Conservation (phyloP, 2,329 filamentous ascomycete genomes). For the Sarocladium strictum region DNA sequence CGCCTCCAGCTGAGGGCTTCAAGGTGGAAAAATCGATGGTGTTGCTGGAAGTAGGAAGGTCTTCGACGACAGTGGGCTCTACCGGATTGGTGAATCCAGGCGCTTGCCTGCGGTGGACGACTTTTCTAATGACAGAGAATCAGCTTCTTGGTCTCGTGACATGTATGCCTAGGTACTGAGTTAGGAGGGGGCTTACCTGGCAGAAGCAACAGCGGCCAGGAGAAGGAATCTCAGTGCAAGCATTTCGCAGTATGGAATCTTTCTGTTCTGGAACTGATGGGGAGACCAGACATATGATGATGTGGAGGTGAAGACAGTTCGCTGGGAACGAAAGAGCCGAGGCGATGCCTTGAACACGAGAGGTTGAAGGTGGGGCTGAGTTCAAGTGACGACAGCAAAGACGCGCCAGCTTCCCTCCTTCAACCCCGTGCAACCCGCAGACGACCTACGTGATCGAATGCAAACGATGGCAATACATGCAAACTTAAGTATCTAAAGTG, state of each 20-base stretch:
- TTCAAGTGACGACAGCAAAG: neutral
- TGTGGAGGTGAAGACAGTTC: neutral
- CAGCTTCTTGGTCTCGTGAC: neutral
- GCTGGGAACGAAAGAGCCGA: too few species aligned
- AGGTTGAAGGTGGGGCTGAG: neutral
- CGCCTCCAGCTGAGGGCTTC: neutral
- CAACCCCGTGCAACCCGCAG: neutral
- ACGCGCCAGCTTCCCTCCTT: neutral
- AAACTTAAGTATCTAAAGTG: too few species aligned
- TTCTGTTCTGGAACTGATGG: too few species aligned
- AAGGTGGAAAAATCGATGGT: conserved; percentile 6
- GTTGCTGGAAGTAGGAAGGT: neutral
- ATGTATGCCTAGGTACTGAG: neutral
- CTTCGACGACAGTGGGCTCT: conserved; percentile 2
- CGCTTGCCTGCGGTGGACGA: neutral
- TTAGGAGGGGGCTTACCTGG: neutral
- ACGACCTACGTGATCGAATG: too few species aligned
- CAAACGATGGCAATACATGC: too few species aligned
- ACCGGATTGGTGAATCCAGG: neutral
- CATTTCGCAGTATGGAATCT: neutral
- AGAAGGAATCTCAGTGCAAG: neutral
- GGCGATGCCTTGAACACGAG: neutral
- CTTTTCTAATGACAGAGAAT: neutral
- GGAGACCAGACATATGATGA: too few species aligned
- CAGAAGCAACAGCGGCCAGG: neutral